These are phyloP conservation scores for Tetrapisispora namnaoensis DNA, from an alignment of 805 yeast genomes.

Conservation along the genomic window DNA sequence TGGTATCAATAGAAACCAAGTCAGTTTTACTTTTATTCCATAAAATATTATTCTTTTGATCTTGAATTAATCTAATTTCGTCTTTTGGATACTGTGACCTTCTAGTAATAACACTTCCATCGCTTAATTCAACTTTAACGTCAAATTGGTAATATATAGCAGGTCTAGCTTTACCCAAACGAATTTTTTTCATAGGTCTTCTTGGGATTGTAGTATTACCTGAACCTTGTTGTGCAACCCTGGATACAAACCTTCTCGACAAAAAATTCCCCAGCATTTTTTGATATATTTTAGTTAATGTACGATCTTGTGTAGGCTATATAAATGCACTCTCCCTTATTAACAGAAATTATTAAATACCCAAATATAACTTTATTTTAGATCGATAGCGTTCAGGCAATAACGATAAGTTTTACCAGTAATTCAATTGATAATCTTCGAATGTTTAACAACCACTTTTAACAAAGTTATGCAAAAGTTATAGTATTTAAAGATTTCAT, in stretches of 20 bases:
- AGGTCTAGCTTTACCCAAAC: conserved; percentile 82
- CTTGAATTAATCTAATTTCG: conserved; percentile 76
- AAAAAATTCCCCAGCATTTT: conserved; percentile 2
- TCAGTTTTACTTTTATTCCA: conserved; percentile 89
- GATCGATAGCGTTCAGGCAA: too few relatives aligned
- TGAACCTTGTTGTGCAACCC: conserved; percentile 14
- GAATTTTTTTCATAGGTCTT: conserved; percentile 61
- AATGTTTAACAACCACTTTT: too few relatives aligned
- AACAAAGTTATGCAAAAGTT: too few relatives aligned
- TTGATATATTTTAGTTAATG: neutral
- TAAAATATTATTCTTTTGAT: conserved; percentile 74
- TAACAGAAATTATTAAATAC: neutral
- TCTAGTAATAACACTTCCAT: conserved; percentile 82
- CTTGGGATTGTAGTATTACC: conserved; percentile 25
- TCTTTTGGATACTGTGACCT: conserved; percentile 81
- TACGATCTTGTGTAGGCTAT: neutral
- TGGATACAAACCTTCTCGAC: conserved; percentile 2
- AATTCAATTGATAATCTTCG: neutral
- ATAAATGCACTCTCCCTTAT: neutral
- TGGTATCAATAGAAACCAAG: conserved; percentile 63
- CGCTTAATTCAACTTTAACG: conserved; percentile 80
- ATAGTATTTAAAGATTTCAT: neutral
- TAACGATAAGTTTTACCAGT: too few relatives aligned
- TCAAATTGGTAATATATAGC: conserved; percentile 88
- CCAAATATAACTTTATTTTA: too few relatives aligned